Evolutionary conservation across 768 basidiomycete species (phyloP).

Genomic region (Strobilomyces confusus): DNA sequence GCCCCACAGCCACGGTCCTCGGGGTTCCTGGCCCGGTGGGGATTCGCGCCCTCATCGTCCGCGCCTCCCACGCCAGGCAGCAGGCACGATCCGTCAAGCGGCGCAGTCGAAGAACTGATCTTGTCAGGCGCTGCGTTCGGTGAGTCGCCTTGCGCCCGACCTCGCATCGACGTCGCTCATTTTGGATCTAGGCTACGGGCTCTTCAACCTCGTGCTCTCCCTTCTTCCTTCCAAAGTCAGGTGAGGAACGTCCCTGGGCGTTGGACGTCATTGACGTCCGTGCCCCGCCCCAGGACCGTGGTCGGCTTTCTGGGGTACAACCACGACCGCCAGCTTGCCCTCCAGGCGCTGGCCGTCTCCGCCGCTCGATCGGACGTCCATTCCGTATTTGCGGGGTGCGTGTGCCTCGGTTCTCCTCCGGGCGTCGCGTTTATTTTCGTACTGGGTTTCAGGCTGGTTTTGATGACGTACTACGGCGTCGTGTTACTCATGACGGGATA

Average conservation of each 20-base stretch:
- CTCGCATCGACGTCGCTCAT: background rate
- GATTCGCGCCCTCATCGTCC: slow-evolving; percentile 11
- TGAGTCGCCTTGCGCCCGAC: slow-evolving; percentile 26
- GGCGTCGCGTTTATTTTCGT: background rate
- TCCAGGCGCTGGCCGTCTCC: slow-evolving; percentile 65
- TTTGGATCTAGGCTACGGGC: slow-evolving; percentile 43
- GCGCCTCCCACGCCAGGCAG: slow-evolving; percentile 16
- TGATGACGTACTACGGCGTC: slow-evolving; percentile 79
- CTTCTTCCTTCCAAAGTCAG: slow-evolving; percentile 67
- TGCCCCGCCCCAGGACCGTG: slow-evolving; percentile 43
- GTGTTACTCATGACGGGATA: slow-evolving; percentile 69
- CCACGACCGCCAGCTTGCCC: slow-evolving; percentile 62
- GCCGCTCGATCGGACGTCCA: slow-evolving; percentile 69
- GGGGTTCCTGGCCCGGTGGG: slow-evolving; percentile 40
- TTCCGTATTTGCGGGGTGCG: slow-evolving; percentile 71
- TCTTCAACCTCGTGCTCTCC: slow-evolving; percentile 81
- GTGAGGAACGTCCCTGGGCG: slow-evolving; percentile 34
- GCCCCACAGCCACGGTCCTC: slow-evolving; percentile 16
- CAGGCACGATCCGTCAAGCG: slow-evolving; percentile 36
- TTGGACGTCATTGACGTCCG: background rate
- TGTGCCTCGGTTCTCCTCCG: slow-evolving; percentile 1
- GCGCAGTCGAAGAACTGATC: slow-evolving; percentile 67
- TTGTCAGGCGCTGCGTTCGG: slow-evolving; percentile 77
- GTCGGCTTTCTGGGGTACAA: slow-evolving; percentile 78
- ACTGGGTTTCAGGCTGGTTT: slow-evolving; percentile 47